Evolutionary conservation across 352 stramenopile genomes (phyloP), one percentile per base, ranked within the genome.

Genomic region (Phytophthora litchii): DNA sequence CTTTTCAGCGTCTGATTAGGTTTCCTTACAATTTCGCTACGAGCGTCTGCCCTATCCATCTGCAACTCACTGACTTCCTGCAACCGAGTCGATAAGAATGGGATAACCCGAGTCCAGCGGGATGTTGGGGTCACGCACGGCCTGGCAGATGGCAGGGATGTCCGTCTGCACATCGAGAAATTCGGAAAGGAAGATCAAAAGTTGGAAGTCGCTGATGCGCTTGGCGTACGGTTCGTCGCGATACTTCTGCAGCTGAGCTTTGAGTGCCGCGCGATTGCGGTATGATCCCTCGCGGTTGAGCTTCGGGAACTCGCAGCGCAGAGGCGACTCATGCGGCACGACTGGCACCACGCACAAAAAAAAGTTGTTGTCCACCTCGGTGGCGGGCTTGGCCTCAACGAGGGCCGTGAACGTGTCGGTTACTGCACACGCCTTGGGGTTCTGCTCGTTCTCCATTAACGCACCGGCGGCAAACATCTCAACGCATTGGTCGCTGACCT

Each of bases 391-490:
- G 49, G 93, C 96, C 66, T 99, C 96, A 42, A 99, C 94, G 54
- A 99, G 92, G 29, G 96, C 97, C 14, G 97, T 99, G 70, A 99
- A 99, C 1, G 97, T 99, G 59, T 97, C 89, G 61, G 91, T 90
- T 5, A 99, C 83, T n/a, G 82, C 72, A 63, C 92, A 98, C 49
- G 81, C 80, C 75, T 94, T 96, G 4, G 92, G 91, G 74, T 99
- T 88, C 19, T 74, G 73, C 5, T 92, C 80, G 61, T 94, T 86
- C 47, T 97, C 81, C 38, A 96, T 66, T 29, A 98, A 57, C 32
- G 94, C 96, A 51, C 97, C 95, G 57, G 97, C 92, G 17, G 94
- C 95, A 34, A 98, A 98, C 97, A 99, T 99, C 54, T 98, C 96
- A 75, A 99, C 97, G 70, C 95, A 99, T 70, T 99, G 95, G 68